Conservation (phyloP, 2,329 filamentous ascomycete genomes). For the Epichloe sibirici region DNA sequence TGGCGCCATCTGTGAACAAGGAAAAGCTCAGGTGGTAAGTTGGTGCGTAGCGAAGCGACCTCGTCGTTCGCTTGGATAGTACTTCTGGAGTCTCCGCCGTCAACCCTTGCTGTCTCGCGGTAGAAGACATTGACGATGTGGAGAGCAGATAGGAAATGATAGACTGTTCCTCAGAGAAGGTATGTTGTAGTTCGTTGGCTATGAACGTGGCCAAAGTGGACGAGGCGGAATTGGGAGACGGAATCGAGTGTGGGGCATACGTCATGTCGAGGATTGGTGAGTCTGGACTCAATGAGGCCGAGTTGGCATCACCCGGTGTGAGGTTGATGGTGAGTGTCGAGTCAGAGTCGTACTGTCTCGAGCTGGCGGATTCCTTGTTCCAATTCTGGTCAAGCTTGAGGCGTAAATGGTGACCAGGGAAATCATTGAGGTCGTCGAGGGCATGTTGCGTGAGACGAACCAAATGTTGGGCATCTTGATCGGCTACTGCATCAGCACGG, state of each 20-base stretch:
- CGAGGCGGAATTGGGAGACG: slow-evolving; percentile 55
- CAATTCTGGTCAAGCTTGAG: slow-evolving; percentile 21
- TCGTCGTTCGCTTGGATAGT: slow-evolving; percentile 59
- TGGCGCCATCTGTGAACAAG: slow-evolving; percentile 68
- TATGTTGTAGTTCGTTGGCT: slow-evolving; percentile 60
- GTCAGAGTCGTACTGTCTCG: slow-evolving; percentile 29
- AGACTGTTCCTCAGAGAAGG: slow-evolving; percentile 81
- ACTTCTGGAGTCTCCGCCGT: slow-evolving; percentile 41
- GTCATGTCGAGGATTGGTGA: slow-evolving; percentile 62
- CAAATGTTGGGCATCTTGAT: slow-evolving; percentile 58
- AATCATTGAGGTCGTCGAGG: slow-evolving; percentile 77
- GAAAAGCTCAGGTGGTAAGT: slow-evolving; percentile 96
- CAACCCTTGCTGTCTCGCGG: slow-evolving; percentile 32
- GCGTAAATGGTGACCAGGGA: slow-evolving; percentile 71
- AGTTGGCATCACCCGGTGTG: slow-evolving; percentile 47
- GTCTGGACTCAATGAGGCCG: slow-evolving; percentile 55
- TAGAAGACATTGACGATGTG: slow-evolving; percentile 39
- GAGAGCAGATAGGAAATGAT: slow-evolving; percentile 67
- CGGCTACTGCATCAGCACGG: slow-evolving; percentile 52
- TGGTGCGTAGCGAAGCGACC: slow-evolving; percentile 80
- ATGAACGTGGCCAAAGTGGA: slow-evolving; percentile 66
- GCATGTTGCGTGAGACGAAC: slow-evolving; percentile 73
- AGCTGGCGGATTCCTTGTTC: not conserved
- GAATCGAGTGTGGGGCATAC: slow-evolving; percentile 58
- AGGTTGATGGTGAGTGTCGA: slow-evolving; percentile 61